phyloP scores from a whole-genome alignment of 106 monocot genomes.

The Dioscorea dumetorum region DNA sequence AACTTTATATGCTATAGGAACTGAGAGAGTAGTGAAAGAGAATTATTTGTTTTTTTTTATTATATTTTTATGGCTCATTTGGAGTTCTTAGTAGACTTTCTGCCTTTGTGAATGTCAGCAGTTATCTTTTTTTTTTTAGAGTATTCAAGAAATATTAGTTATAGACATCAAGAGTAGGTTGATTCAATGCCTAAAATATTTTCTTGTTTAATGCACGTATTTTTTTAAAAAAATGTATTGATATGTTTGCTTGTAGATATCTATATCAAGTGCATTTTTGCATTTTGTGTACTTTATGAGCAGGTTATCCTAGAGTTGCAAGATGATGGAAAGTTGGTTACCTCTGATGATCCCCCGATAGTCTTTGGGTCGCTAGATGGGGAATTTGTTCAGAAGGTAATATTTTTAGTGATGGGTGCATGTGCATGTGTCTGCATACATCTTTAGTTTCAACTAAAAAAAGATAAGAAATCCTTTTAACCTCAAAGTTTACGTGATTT shows the following conservation, averaged over 20 bases:
- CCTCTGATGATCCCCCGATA: constrained; percentile 85
- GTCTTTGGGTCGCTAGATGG: constrained; percentile 48
- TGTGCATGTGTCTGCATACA: background rate
- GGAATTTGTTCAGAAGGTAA: constrained; percentile 62
- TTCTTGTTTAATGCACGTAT: no score
- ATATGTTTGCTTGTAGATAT: background rate
- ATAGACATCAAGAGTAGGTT: no score
- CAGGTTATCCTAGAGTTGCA: constrained; percentile 93
- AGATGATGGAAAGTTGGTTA: constrained; percentile 78
- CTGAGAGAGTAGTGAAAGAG: no score
- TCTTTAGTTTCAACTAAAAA: background rate
- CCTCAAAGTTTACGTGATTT: background rate
- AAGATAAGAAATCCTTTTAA: background rate
- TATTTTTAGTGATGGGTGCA: background rate
- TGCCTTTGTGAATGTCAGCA: no score
- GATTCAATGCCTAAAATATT: no score
- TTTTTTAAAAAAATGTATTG: no score
- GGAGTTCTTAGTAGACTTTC: no score
- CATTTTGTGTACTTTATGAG: constrained; percentile 1
- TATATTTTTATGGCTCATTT: no score
- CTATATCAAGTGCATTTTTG: background rate
- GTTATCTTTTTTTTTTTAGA: no score
- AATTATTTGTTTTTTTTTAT: no score
- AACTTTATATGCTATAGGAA: no score
- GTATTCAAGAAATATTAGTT: no score